A percentile compares a stretch with the other conserved stretches of the same genome.
Evolutionary conservation across 1,284 basidiomycete genomes (phyloP).

Genomic region (Rhodotorula sp.): DNA sequence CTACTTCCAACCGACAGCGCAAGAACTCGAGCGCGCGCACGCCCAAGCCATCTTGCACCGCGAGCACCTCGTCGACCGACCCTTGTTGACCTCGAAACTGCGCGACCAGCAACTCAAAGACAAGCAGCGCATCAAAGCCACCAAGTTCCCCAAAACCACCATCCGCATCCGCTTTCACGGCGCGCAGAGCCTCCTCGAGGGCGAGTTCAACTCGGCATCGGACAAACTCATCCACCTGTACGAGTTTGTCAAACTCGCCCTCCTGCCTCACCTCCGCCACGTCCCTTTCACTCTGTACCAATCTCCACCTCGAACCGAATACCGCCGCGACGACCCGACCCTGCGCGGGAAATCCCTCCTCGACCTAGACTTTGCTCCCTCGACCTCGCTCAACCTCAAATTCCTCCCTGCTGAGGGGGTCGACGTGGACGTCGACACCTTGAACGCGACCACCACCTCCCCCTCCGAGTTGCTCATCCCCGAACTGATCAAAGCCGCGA

Average conservation of each 20-base stretch:
- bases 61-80: slow-evolving; percentile 68
- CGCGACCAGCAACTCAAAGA: slow-evolving; percentile 61
- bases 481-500: slow-evolving; percentile 58
- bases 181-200: slow-evolving; percentile 79
- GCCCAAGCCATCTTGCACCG: slow-evolving; percentile 63
- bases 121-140: slow-evolving; percentile 56
- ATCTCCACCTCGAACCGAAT: slow-evolving; percentile 72
- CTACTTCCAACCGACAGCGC: slow-evolving; percentile 69
- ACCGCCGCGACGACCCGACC: slow-evolving; percentile 69
- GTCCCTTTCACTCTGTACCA: slow-evolving; percentile 80
- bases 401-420: slow-evolving; percentile 52
- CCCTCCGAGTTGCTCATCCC: slow-evolving; percentile 63
- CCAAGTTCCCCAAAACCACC: slow-evolving; percentile 75
- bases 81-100: slow-evolving; percentile 66
- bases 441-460: slow-evolving; percentile 43
- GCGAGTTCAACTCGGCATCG: slow-evolving; percentile 63
- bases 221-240: slow-evolving; percentile 76
- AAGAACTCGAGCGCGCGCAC: slow-evolving; percentile 67
- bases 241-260: slow-evolving; percentile 69
- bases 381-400: slow-evolving; percentile 69
- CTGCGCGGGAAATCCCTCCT: slow-evolving; percentile 65
- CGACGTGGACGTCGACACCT: slow-evolving; percentile 12
- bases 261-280: slow-evolving; percentile 67
- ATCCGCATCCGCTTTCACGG: slow-evolving; percentile 72
- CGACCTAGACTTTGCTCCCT: slow-evolving; percentile 73